Conservation (phyloP, 2,329 filamentous ascomycete genomes). For the Stachybotrys echinatus region DNA sequence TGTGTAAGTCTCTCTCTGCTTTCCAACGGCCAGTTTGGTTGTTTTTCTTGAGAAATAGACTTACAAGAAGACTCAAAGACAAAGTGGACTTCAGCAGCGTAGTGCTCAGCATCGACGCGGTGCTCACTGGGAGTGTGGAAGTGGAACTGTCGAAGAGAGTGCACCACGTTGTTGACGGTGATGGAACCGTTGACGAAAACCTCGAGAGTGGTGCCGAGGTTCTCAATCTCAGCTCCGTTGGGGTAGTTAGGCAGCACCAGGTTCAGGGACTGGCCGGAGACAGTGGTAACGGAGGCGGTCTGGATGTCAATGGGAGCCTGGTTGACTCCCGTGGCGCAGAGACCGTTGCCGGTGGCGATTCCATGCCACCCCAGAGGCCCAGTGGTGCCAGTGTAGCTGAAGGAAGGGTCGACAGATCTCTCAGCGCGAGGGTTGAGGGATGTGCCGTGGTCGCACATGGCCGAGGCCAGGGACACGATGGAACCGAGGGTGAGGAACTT, state of each 20-base stretch:
- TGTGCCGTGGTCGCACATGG: constrained; percentile 28
- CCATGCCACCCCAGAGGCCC: constrained; percentile 47
- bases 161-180: constrained; percentile 28
- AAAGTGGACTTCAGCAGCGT: constrained; percentile 35
- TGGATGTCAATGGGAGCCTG: constrained; percentile 50
- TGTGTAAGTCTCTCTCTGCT: neutral
- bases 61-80: constrained; percentile 25
- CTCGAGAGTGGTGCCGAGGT: constrained; percentile 42
- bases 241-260: constrained; percentile 24
- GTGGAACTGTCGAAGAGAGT: constrained; percentile 46
- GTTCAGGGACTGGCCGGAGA: constrained; percentile 20
- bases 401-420: constrained; percentile 24
- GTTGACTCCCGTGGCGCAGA: constrained; percentile 38
- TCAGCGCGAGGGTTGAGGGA: constrained; percentile 23
- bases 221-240: constrained; percentile 33
- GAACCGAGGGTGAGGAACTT: constrained; percentile 9
- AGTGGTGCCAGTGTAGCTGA: constrained; percentile 32
- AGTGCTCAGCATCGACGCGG: constrained; percentile 35
- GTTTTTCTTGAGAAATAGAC: constrained; percentile 5
- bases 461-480: constrained; percentile 13
- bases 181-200: constrained; percentile 41
- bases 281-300: constrained; percentile 5
- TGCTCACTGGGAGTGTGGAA: constrained; percentile 55
- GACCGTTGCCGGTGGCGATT: constrained; percentile 31
- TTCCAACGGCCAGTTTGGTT: neutral